phyloP scores from a whole-genome alignment of 257 asterid species.

The Primulina tabacum region DNA sequence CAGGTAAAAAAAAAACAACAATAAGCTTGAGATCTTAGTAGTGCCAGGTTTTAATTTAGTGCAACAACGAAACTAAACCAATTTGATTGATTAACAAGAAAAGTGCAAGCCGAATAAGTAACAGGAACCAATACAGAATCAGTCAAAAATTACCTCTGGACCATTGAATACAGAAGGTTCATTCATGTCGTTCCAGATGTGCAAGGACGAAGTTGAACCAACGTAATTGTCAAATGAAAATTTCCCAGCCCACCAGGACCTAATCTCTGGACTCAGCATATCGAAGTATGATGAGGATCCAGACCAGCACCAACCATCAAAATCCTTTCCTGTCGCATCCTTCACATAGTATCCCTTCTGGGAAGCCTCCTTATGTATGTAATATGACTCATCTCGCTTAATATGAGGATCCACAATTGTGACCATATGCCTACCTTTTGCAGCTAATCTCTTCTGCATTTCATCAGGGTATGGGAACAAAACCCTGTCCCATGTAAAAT shows the following conservation, averaged over 20 bases:
- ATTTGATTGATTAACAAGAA: not conserved
- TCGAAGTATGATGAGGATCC: conserved; percentile 93
- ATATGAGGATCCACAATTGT: conserved; percentile 99
- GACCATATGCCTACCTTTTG: conserved; percentile 92
- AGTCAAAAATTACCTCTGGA: conserved; percentile 67
- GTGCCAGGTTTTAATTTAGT: not conserved
- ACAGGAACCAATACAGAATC: conserved; percentile 6
- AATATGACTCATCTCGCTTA: conserved; percentile 81
- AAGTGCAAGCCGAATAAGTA: not conserved
- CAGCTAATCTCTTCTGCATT: conserved; percentile 91
- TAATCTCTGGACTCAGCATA: conserved; percentile 79
- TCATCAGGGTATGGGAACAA: conserved; percentile 88
- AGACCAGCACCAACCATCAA: conserved; percentile 99
- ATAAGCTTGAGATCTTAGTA: not conserved
- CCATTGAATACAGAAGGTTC: conserved; percentile 99
- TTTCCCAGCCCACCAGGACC: conserved; percentile 94
- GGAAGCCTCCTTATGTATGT: conserved; percentile 87
- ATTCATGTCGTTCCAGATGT: conserved; percentile 98
- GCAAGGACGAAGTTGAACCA: conserved; percentile 82
- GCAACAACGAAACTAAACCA: not conserved
- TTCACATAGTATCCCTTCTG: conserved; percentile 78
- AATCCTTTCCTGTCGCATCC: conserved; percentile 85
- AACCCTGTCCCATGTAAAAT: conserved; percentile 87
- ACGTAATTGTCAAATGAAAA: conserved; percentile 66
- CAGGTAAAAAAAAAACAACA: not conserved